phyloP scores from a whole-genome alignment of 129 eudicot species.

The Saussurea involucrata region DNA sequence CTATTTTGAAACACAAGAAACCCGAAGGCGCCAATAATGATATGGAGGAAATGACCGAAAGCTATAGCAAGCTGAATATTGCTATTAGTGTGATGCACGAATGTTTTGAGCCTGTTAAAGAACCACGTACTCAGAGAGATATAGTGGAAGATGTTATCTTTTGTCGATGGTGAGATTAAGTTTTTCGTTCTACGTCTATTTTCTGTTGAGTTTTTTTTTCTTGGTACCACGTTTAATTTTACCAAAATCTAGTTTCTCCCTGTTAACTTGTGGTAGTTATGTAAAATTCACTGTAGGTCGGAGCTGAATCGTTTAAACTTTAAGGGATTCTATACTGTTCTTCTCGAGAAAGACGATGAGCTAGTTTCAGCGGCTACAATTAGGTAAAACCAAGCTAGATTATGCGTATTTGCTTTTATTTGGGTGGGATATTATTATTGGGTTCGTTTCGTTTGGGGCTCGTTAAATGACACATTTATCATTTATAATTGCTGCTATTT shows the following conservation, averaged over 20 bases:
- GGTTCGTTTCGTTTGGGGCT: background rate
- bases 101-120: conserved; percentile 87
- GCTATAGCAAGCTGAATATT: conserved; percentile 68
- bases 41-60: conserved; percentile 42
- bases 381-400: conserved; percentile 40
- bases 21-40: conserved; percentile 25
- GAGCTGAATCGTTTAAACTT: conserved; percentile 86
- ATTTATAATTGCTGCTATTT: background rate
- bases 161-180: conserved; percentile 51
- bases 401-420: background rate
- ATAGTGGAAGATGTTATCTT: conserved; percentile 86
- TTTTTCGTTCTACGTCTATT: background rate
- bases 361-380: conserved; percentile 71
- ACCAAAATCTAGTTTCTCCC: background rate
- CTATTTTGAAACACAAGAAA: conserved; percentile 49
- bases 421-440: background rate
- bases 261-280: conserved; percentile 1
- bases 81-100: conserved; percentile 90
- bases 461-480: conserved; percentile 1
- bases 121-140: conserved; percentile 74
- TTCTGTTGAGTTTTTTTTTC: background rate
- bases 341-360: conserved; percentile 87
- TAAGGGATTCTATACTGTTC: conserved; percentile 76
- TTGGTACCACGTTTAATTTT: background rate
- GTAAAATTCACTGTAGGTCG: conserved; percentile 49